These are phyloP conservation scores for Saksenaea oblongispora DNA, from an alignment of 371 early-diverging fungal species.

Conservation along the genomic window DNA sequence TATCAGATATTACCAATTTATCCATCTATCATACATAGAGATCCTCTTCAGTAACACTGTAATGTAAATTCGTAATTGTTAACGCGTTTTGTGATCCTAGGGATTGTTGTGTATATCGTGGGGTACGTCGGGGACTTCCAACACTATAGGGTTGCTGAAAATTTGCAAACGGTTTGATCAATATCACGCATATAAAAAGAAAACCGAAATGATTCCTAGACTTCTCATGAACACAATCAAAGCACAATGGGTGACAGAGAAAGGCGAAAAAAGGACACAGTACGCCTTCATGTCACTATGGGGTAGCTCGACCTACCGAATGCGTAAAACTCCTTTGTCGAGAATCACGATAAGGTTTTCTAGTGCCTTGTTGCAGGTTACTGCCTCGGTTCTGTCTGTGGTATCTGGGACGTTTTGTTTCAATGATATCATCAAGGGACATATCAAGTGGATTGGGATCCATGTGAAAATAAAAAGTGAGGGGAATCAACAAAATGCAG, in stretches of 20 bases:
- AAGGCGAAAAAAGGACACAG: background rate
- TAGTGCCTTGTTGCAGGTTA: background rate
- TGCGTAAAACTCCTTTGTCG: background rate
- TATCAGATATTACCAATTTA: background rate
- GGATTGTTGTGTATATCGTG: slow-evolving; percentile 6
- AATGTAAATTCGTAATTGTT: slow-evolving; percentile 61
- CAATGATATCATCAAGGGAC: slow-evolving; percentile 56
- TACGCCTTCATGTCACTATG: background rate
- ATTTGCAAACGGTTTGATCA: background rate
- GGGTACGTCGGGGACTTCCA: background rate
- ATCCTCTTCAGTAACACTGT: slow-evolving; percentile 67
- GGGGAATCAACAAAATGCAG: background rate
- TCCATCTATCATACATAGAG: slow-evolving; percentile 52
- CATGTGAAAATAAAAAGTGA: too few species aligned
- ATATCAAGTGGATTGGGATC: slow-evolving; percentile 43
- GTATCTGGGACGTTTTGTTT: slow-evolving; percentile 10
- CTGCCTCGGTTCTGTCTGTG: background rate
- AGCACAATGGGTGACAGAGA: background rate
- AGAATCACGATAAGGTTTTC: background rate
- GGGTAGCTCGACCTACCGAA: background rate
- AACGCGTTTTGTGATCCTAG: slow-evolving; percentile 26
- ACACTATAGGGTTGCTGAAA: background rate
- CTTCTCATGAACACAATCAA: background rate
- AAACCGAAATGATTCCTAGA: background rate
- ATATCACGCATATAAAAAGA: background rate